Evolutionary conservation across 2,329 filamentous ascomycete species (phyloP), one percentile per base, ranked within the genome.

Genomic region (Anisogramma anomala): DNA sequence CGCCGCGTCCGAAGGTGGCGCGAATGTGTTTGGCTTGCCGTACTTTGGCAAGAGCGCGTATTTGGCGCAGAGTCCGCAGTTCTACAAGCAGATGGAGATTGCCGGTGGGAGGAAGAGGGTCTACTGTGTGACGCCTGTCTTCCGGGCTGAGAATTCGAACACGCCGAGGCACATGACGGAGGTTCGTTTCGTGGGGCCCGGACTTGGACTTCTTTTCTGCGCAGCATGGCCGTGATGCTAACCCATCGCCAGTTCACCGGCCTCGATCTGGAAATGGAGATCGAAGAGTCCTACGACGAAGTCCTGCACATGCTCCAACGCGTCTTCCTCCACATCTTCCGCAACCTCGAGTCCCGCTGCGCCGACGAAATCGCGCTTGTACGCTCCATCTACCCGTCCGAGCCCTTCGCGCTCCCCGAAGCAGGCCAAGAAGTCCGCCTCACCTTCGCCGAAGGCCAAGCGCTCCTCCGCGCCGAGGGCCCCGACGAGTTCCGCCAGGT

Each of bases 251-350:
- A 76, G 70, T 93, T 91, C 61, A 88, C 81, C 4, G 84, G 84
- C 54, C 81, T 93, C 37, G 85, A 93, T 83, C 57, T 91, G 57
- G 85, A 91, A 60, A 91, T 89, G 84, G 84, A 86, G 55, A 88
- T 91, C 58, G 72, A 84, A 54, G 72, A 88, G 45, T 65, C 77
- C 58, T 91, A 91, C 64, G 69, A 75, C 49, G 84, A 91, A 59
- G 84, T 88, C 37, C 68, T 79, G 50, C 61, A 76, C 48, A 72
- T 83, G 53, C 70, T 91, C 10, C 82, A 88, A 59, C 74, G 74
- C 34, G 76, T 88, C 38, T 75, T 91, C 53, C 66, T 89, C 25
- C 68, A 78, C 66, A 89, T 91, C 55, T 88, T 91, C 72, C 76
- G 78, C 33, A 79, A 79, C n/a, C 67, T 88, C 33, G 63, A 75